Evolutionary conservation across 495 filamentous ascomycete genomes (phyloP).

Genomic region (Aspergillus egyptiacus): DNA sequence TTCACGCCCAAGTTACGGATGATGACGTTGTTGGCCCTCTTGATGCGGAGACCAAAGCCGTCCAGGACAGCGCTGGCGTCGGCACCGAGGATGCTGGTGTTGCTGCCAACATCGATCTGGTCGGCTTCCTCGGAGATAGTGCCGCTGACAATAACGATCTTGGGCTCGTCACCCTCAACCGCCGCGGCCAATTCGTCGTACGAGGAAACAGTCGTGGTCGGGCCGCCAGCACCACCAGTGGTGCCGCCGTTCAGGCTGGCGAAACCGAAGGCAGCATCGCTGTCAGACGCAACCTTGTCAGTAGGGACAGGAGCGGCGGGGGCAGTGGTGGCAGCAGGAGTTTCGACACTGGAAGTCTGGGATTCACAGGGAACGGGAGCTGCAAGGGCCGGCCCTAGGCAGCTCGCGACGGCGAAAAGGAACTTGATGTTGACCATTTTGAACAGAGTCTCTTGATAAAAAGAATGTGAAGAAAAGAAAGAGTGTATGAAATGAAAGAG

Average conservation of each 20-base stretch:
- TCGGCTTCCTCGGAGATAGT: slow-evolving; percentile 39
- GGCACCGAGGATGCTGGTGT: slow-evolving; percentile 51
- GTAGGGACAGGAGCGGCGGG: background rate
- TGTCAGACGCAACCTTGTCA: background rate
- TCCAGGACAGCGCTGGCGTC: slow-evolving; percentile 24
- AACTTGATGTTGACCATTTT: slow-evolving; percentile 27
- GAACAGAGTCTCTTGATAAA: background rate
- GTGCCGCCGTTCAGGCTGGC: slow-evolving; percentile 48
- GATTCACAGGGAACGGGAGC: slow-evolving; percentile 19
- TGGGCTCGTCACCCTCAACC: slow-evolving; percentile 36
- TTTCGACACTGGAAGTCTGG: background rate
- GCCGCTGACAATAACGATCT: slow-evolving; percentile 46
- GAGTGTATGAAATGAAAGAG: background rate
- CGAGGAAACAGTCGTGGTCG: slow-evolving; percentile 52
- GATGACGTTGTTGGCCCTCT: slow-evolving; percentile 52
- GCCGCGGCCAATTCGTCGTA: slow-evolving; percentile 48
- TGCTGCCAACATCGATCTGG: slow-evolving; percentile 43
- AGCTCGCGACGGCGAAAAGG: slow-evolving; percentile 24
- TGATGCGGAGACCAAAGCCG: slow-evolving; percentile 38
- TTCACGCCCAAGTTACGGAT: slow-evolving; percentile 56
- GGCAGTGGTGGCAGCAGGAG: background rate
- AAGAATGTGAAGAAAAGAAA: background rate
- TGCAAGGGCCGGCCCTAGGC: slow-evolving; percentile 26
- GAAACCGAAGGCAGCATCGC: slow-evolving; percentile 30
- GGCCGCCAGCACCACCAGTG: slow-evolving; percentile 55